phyloP scores from a whole-genome alignment of 306 rosid species.

The Malus asiatica region DNA sequence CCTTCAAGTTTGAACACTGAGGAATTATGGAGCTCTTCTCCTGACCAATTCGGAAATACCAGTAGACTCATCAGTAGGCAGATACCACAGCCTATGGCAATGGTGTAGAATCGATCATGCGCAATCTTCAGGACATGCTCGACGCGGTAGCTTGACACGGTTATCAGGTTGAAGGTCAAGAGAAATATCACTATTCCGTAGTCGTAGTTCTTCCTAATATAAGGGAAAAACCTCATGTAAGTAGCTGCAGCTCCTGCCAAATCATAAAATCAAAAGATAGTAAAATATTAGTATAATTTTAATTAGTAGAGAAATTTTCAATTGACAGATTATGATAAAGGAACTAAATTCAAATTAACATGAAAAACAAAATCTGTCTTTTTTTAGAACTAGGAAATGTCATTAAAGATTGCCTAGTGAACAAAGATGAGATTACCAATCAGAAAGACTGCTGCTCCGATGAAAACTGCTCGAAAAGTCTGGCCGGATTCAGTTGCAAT shows the following conservation, averaged over 20 bases:
- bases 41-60: slow-evolving; percentile 89
- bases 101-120: slow-evolving; percentile 68
- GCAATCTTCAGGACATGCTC: slow-evolving; percentile 62
- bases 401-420: neutral
- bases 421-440: slow-evolving; percentile 37
- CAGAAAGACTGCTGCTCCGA: slow-evolving; percentile 73
- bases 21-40: slow-evolving; percentile 76
- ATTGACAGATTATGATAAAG: neutral
- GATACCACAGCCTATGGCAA: slow-evolving; percentile 74
- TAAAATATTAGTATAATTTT: neutral
- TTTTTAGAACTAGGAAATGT: neutral
- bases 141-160: slow-evolving; percentile 70
- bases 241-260: slow-evolving; percentile 72
- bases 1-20: slow-evolving; percentile 80
- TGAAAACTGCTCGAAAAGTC: slow-evolving; percentile 52
- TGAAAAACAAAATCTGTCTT: neutral
- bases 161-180: slow-evolving; percentile 75
- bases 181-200: slow-evolving; percentile 85
- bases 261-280: neutral
- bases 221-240: slow-evolving; percentile 84
- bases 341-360: neutral
- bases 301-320: neutral
- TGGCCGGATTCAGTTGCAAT: slow-evolving; percentile 36
- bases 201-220: slow-evolving; percentile 83
- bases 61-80: slow-evolving; percentile 82